A percentile compares a stretch with the other conserved stretches of the same genome.
phyloP scores from a whole-genome alignment of 2,329 filamentous ascomycete species.

The Davidsoniella virescens region DNA sequence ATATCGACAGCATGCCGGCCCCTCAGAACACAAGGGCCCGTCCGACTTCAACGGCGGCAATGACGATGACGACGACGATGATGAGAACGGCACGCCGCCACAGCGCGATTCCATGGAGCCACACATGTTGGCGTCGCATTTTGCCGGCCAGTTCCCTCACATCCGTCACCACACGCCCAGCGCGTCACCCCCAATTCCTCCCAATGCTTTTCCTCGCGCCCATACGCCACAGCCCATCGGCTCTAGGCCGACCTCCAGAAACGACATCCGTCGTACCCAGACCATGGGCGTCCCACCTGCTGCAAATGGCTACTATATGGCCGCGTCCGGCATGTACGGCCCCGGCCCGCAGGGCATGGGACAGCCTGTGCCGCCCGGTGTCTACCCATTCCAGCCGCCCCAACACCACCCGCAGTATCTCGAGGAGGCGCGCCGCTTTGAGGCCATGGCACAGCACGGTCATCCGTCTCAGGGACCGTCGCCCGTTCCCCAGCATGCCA shows the following conservation, averaged over 20 bases:
- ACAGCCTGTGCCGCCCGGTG: constrained; percentile 16
- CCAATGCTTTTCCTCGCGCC: constrained; percentile 38
- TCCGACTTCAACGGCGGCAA: constrained; percentile 77
- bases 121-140: constrained; percentile 54
- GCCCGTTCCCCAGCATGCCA: constrained; percentile 22
- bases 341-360: constrained; percentile 2
- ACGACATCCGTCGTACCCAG: constrained; percentile 22
- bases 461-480: constrained; percentile 45
- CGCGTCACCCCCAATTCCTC: constrained; percentile 74
- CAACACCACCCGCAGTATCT: constrained; percentile 38
- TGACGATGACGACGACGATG: constrained; percentile 71
- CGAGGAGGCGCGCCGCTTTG: constrained; percentile 51
- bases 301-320: constrained; percentile 16
- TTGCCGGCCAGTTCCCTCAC: constrained; percentile 61
- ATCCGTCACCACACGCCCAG: constrained; percentile 71
- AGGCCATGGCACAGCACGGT: constrained; percentile 29
- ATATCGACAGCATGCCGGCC: constrained; percentile 57
- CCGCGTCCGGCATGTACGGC: constrained; percentile 17
- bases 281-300: constrained; percentile 13
- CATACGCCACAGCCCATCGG: constrained; percentile 15
- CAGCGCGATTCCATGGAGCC: constrained; percentile 43
- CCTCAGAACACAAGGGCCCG: constrained; percentile 93
- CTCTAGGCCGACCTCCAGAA: constrained; percentile 17
- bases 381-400: constrained; percentile 17
- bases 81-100: constrained; percentile 57